These are phyloP conservation scores for Penicillium crustosum DNA, from an alignment of 2,329 filamentous ascomycete species.

Conservation along the genomic window DNA sequence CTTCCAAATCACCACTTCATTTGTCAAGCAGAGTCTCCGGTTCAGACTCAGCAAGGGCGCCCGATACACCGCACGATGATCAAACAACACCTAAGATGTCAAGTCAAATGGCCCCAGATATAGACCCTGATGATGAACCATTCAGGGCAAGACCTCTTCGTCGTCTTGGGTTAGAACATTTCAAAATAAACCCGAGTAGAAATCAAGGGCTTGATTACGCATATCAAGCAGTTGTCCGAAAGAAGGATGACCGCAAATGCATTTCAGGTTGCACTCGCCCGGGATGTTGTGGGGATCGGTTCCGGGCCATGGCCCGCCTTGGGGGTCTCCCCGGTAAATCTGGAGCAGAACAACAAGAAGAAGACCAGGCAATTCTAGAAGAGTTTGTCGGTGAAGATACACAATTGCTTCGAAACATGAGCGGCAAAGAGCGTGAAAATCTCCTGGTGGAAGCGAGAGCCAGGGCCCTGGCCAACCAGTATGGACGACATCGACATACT, in stretches of 20 bases:
- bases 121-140: constrained; percentile 39
- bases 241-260: constrained; percentile 65
- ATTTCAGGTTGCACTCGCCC: constrained; percentile 72
- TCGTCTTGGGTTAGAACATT: constrained; percentile 66
- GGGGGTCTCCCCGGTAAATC: constrained; percentile 33
- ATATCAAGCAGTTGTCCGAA: constrained; percentile 72
- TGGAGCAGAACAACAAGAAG: constrained; percentile 14
- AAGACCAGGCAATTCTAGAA: constrained; percentile 43
- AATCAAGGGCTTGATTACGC: constrained; percentile 73
- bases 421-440: constrained; percentile 60
- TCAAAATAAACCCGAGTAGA: constrained; percentile 73
- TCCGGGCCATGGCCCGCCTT: constrained; percentile 62
- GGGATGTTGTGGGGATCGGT: constrained; percentile 73
- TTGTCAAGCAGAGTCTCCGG: not conserved
- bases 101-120: constrained; percentile 9
- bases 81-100: not conserved
- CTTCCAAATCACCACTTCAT: constrained; percentile 23
- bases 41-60: not conserved
- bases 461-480: constrained; percentile 68
- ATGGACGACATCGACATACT: constrained; percentile 74
- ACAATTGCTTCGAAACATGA: constrained; percentile 50
- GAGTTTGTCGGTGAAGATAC: constrained; percentile 54
- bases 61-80: not conserved
- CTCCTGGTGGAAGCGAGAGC: constrained; percentile 74
- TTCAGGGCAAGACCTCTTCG: constrained; percentile 60